Evolutionary conservation across 75 land plant genomes (phyloP).

Genomic region (Picea sitchensis): DNA sequence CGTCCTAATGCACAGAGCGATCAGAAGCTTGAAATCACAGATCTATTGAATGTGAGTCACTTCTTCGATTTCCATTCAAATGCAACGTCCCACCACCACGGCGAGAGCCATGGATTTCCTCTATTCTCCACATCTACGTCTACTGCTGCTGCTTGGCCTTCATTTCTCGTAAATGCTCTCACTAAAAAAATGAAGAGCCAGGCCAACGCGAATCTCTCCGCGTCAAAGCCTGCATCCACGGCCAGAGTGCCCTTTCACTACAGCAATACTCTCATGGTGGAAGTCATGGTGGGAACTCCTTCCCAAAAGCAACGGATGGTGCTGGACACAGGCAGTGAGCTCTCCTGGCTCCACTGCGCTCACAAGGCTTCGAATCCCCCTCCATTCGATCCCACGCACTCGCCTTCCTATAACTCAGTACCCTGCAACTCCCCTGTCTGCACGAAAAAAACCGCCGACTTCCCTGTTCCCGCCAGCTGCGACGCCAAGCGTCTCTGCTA

Average conservation of each 20-base stretch:
- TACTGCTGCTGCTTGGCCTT: neutral
- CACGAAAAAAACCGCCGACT: constrained; percentile 25
- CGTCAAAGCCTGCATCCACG: constrained; percentile 19
- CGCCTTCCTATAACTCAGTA: constrained; percentile 33
- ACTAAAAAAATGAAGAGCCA: neutral
- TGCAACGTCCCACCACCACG: neutral
- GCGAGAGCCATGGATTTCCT: neutral
- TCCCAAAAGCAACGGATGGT: constrained; percentile 64
- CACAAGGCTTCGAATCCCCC: neutral
- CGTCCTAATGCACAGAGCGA: too few relatives aligned
- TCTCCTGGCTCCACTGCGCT: constrained; percentile 68
- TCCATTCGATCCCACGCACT: constrained; percentile 24
- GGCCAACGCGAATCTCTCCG: neutral
- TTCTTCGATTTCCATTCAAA: neutral
- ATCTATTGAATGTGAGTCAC: neutral
- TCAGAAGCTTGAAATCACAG: neutral
- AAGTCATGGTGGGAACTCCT: constrained; percentile 68
- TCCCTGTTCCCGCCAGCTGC: constrained; percentile 43
- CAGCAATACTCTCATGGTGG: constrained; percentile 35
- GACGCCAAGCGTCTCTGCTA: constrained; percentile 39
- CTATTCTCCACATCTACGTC: neutral
- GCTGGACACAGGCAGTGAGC: constrained; percentile 87
- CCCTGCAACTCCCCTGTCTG: constrained; percentile 49
- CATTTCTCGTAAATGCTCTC: neutral
- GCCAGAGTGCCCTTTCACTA: constrained; percentile 28